Percentiles rank a stretch among this genome's conserved stretches.
Evolutionary conservation across 1,284 basidiomycete genomes (phyloP).

Genomic region (Malassezia arunalokei): DNA sequence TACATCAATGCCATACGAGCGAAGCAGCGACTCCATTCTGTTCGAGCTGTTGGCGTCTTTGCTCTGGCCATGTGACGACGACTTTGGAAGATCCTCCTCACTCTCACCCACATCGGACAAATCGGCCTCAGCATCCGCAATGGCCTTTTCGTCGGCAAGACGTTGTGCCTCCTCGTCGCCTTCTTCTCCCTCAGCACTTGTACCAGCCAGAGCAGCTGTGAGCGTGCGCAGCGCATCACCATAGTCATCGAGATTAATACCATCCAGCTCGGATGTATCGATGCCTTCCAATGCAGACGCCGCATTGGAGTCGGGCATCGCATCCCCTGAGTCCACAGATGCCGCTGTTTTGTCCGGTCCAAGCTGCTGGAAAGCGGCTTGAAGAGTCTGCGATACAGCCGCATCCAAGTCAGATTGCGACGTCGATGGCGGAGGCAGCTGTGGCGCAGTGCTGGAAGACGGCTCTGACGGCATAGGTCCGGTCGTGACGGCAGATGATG

Average conservation of each 20-base stretch:
- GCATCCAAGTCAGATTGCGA: slow-evolving; percentile 28
- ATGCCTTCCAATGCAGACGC: slow-evolving; percentile 1
- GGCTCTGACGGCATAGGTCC: neutral
- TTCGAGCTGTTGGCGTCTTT: neutral
- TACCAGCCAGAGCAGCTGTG: slow-evolving; percentile 24
- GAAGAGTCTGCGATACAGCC: slow-evolving; percentile 31
- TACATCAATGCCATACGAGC: slow-evolving; percentile 21
- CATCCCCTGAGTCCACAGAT: neutral
- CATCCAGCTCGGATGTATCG: slow-evolving; percentile 15
- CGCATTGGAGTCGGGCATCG: neutral
- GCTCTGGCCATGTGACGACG: neutral
- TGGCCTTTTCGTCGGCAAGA: slow-evolving; percentile 28
- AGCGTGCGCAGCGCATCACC: slow-evolving; percentile 32
- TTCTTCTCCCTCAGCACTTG: slow-evolving; percentile 13
- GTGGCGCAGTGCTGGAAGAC: neutral
- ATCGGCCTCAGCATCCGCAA: slow-evolving; percentile 31
- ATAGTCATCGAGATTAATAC: slow-evolving; percentile 33
- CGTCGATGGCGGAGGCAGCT: neutral
- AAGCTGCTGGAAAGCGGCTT: slow-evolving; percentile 31
- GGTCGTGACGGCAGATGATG: neutral
- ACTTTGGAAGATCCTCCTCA: neutral
- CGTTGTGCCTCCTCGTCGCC: slow-evolving; percentile 15
- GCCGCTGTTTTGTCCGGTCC: slow-evolving; percentile 6
- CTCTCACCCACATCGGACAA: slow-evolving; percentile 8
- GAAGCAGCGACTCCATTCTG: slow-evolving; percentile 15